A percentile compares a stretch with the other conserved stretches of the same genome.
Conservation (phyloP, 495 filamentous ascomycete genomes). For the Aspergillus carlsbadensis region DNA sequence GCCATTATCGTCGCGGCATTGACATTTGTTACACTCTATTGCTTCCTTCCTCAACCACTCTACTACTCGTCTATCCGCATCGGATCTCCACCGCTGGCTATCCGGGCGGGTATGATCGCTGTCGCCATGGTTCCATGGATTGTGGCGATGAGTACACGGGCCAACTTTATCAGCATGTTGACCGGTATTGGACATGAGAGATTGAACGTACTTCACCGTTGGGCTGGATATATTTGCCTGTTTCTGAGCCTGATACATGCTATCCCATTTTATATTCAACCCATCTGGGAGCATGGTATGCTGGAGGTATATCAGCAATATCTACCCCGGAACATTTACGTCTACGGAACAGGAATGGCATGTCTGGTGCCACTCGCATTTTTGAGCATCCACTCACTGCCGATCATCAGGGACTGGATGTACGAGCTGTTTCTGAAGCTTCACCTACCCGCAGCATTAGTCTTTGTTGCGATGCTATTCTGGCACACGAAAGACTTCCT, state of each 20-base stretch:
- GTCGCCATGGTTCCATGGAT: conserved; percentile 96
- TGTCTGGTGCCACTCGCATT: conserved; percentile 77
- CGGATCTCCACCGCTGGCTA: conserved; percentile 86
- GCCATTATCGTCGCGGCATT: conserved; percentile 62
- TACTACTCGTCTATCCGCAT: conserved; percentile 80
- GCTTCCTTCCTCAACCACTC: conserved; percentile 78
- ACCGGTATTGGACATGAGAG: conserved; percentile 92
- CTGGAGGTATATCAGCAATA: conserved; percentile 61
- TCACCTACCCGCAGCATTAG: conserved; percentile 77
- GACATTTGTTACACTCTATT: conserved; percentile 74
- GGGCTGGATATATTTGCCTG: conserved; percentile 84
- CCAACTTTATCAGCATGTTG: conserved; percentile 79
- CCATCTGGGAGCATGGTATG: conserved; percentile 76
- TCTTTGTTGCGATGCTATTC: conserved; percentile 83
- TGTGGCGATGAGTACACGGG: conserved; percentile 83
- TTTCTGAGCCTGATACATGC: conserved; percentile 82
- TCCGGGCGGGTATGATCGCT: conserved; percentile 90
- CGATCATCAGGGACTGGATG: conserved; percentile 57
- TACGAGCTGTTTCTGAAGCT: conserved; percentile 85
- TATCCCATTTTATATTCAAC: conserved; percentile 85
- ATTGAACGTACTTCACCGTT: conserved; percentile 89
- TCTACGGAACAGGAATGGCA: conserved; percentile 89
- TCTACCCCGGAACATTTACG: conserved; percentile 60
- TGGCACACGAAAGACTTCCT: conserved; percentile 96
- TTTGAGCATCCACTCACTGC: conserved; percentile 80